These are phyloP conservation scores for Nicotiana attenuata DNA, from an alignment of 257 asterid species.

Conservation along the genomic window DNA sequence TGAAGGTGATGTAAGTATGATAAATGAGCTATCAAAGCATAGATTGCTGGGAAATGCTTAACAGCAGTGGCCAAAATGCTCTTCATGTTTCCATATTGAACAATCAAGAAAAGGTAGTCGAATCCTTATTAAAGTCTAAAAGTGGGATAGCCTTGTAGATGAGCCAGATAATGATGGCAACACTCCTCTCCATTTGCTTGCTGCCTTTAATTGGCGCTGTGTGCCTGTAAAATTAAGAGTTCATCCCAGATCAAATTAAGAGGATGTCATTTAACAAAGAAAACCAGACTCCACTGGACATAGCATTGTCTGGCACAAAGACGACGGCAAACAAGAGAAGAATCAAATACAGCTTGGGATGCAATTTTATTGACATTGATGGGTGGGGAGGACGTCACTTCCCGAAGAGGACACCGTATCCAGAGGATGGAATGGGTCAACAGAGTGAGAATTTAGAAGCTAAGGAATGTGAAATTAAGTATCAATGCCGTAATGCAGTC, in stretches of 20 bases:
- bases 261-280: background rate
- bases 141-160: background rate
- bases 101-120: background rate
- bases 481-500: background rate
- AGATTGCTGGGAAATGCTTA: conserved; percentile 7
- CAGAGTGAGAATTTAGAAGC: too few species aligned
- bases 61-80: background rate
- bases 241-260: too few species aligned
- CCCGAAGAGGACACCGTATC: too few species aligned
- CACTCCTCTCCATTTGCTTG: conserved; percentile 19
- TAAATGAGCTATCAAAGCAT: background rate
- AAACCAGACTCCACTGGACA: background rate
- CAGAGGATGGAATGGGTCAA: too few species aligned
- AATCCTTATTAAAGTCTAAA: background rate
- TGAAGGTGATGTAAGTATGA: background rate
- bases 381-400: too few species aligned
- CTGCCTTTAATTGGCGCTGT: background rate
- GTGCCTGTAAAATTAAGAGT: background rate
- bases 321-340: too few species aligned
- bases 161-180: background rate
- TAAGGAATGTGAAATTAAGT: background rate
- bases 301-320: background rate
- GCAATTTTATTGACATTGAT: too few species aligned
- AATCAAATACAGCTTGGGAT: too few species aligned
- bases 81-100: conserved; percentile 14